A percentile compares a stretch with the other conserved stretches of the same genome.
These are phyloP conservation scores for Malassezia sp. DNA, from an alignment of 1,284 basidiomycete species.

Conservation along the genomic window DNA sequence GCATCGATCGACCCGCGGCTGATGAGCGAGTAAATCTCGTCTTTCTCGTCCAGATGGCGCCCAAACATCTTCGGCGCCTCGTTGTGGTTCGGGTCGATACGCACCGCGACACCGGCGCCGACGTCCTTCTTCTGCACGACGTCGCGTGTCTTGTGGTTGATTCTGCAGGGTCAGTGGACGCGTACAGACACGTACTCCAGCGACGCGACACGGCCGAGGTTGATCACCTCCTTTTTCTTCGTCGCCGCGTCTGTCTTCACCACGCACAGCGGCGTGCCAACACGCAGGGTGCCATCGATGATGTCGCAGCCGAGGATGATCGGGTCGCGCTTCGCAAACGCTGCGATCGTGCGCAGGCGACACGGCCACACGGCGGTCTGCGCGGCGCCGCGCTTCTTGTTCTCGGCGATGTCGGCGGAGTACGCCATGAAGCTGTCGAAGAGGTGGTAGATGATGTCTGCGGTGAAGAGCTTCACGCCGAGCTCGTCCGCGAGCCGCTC, in stretches of 20 bases:
- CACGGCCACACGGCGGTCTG: slow-evolving; percentile 96
- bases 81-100: slow-evolving; percentile 94
- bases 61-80: slow-evolving; percentile 68
- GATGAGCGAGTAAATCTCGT: slow-evolving; percentile 82
- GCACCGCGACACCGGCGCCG: slow-evolving; percentile 91
- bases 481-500: slow-evolving; percentile 82
- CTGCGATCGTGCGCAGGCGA: slow-evolving; percentile 77
- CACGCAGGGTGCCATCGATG: slow-evolving; percentile 72
- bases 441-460: slow-evolving; percentile 96
- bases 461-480: slow-evolving; percentile 89
- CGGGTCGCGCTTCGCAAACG: slow-evolving; percentile 91
- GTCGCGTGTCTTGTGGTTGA: slow-evolving; percentile 50
- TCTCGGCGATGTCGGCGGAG: slow-evolving; percentile 80
- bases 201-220: slow-evolving; percentile 82
- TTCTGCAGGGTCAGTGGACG: too few species aligned
- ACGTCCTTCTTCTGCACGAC: slow-evolving; percentile 84
- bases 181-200: too few species aligned
- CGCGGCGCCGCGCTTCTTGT: slow-evolving; percentile 81
- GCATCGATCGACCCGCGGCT: slow-evolving; percentile 87
- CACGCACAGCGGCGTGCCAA: slow-evolving; percentile 90
- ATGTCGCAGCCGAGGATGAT: slow-evolving; percentile 95
- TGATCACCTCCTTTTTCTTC: slow-evolving; percentile 78
- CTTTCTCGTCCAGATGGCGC: slow-evolving; percentile 88
- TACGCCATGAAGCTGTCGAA: slow-evolving; percentile 98
- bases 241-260: slow-evolving; percentile 76